Percentiles rank a stretch among this genome's conserved stretches.
These are phyloP conservation scores for Colletotrichum destructivum DNA, from an alignment of 2,329 filamentous ascomycete species.

Conservation along the genomic window DNA sequence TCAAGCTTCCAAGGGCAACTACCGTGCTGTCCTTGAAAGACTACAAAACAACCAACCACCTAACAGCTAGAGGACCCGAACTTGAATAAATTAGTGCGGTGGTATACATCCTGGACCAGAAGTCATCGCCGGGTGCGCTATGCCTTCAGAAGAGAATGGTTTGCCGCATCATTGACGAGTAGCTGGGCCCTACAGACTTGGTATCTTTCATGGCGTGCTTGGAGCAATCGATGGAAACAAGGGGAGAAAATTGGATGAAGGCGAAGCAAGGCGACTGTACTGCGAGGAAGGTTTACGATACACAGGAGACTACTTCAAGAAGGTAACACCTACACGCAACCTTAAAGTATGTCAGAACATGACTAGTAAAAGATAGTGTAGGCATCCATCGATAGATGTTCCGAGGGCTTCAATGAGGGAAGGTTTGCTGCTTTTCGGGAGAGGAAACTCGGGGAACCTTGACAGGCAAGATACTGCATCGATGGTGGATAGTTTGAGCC, in stretches of 20 bases:
- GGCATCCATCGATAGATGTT: not conserved
- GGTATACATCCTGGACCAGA: not conserved
- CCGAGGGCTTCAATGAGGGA: not conserved
- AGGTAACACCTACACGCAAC: not conserved
- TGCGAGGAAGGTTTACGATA: not conserved
- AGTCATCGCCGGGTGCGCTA: not conserved
- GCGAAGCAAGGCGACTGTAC: no score
- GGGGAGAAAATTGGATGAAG: not conserved
- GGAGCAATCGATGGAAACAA: no score
- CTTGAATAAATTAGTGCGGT: slow-evolving; percentile 2
- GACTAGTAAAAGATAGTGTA: no score
- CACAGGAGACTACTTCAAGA: not conserved
- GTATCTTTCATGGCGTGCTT: not conserved
- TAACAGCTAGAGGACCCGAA: slow-evolving; percentile 3
- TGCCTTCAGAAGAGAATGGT: not conserved
- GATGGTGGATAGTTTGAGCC: not conserved
- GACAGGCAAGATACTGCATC: not conserved
- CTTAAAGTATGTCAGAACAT: no score
- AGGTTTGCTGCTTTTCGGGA: not conserved
- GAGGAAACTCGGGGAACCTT: not conserved
- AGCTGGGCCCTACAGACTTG: not conserved
- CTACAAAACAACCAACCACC: slow-evolving; percentile 34
- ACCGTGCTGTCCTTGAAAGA: slow-evolving; percentile 34
- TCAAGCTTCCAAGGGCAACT: slow-evolving; percentile 57
- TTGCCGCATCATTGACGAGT: not conserved